Percentiles rank a stretch among this genome's conserved stretches.
Evolutionary conservation across 495 filamentous ascomycete species (phyloP).

Genomic region (Lasiosphaeria miniovina): DNA sequence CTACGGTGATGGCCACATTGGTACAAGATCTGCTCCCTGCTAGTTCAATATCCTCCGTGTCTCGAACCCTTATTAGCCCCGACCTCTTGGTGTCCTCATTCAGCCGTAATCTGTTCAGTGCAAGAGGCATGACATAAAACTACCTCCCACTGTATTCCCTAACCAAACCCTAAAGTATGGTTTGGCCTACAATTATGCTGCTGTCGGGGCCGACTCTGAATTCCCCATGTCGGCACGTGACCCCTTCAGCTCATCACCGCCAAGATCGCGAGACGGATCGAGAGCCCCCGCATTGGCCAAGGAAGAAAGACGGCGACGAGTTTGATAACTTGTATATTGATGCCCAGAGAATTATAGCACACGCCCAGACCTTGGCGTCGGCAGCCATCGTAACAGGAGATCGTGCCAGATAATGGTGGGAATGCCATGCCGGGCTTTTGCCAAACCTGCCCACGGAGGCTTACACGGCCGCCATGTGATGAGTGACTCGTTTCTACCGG

Average conservation of each 20-base stretch:
- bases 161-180: no score
- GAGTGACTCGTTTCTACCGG: constrained; percentile 5
- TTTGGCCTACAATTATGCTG: no score
- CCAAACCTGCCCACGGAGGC: constrained; percentile 10
- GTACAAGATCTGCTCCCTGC: no score
- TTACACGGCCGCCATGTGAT: neutral
- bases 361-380: constrained; percentile 3
- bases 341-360: constrained; percentile 10
- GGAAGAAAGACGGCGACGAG: constrained; percentile 7
- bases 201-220: no score
- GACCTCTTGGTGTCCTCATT: no score
- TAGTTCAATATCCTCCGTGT: no score
- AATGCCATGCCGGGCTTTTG: constrained; percentile 8
- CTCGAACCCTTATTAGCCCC: no score
- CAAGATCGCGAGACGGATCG: constrained; percentile 10
- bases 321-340: constrained; percentile 11
- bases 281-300: constrained; percentile 7
- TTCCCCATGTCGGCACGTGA: neutral
- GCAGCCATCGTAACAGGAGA: constrained; percentile 7
- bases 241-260: neutral
- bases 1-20: no score
- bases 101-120: no score
- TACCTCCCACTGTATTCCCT: no score
- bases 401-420: constrained; percentile 2
- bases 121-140: no score